Conservation (phyloP, 139 green algal genomes). For the Tetradesmus lagerheimii region DNA sequence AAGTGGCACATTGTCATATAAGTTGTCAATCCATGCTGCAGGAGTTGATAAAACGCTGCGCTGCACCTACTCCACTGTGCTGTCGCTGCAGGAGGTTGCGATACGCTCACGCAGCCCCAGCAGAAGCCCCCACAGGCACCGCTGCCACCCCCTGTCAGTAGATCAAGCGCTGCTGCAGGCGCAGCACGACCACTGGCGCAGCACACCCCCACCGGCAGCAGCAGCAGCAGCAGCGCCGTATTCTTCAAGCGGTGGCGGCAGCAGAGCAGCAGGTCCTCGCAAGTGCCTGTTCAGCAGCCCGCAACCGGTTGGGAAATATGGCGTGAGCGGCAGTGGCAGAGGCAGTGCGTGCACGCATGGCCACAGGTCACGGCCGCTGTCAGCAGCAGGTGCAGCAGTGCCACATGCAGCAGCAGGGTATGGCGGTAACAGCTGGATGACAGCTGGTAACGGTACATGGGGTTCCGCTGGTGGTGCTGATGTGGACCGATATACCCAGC, state of each 20-base stretch:
- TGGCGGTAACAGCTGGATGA: not conserved
- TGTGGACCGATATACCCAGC: too few species aligned
- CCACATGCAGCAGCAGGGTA: not conserved
- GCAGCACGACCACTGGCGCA: constrained; percentile 25
- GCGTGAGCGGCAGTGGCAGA: constrained; percentile 15
- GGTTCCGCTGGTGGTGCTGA: not conserved
- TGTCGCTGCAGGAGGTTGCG: constrained; percentile 14
- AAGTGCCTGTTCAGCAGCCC: constrained; percentile 43
- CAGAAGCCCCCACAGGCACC: not conserved
- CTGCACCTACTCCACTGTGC: not conserved
- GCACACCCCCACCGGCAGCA: constrained; percentile 4
- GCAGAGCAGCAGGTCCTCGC: not conserved
- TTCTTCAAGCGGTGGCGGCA: not conserved
- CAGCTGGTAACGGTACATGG: not conserved
- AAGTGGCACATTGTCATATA: too few species aligned
- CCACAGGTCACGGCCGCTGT: not conserved
- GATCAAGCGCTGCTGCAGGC: not conserved
- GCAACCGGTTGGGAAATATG: not conserved
- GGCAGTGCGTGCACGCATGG: not conserved
- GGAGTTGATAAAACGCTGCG: not conserved
- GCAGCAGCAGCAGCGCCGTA: not conserved
- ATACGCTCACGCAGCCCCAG: constrained; percentile 31
- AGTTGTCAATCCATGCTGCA: not conserved
- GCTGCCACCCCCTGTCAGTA: not conserved
- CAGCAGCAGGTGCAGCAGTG: not conserved